These are phyloP conservation scores for Arthroderma uncinatum DNA, from an alignment of 2,329 filamentous ascomycete species.

Conservation along the genomic window DNA sequence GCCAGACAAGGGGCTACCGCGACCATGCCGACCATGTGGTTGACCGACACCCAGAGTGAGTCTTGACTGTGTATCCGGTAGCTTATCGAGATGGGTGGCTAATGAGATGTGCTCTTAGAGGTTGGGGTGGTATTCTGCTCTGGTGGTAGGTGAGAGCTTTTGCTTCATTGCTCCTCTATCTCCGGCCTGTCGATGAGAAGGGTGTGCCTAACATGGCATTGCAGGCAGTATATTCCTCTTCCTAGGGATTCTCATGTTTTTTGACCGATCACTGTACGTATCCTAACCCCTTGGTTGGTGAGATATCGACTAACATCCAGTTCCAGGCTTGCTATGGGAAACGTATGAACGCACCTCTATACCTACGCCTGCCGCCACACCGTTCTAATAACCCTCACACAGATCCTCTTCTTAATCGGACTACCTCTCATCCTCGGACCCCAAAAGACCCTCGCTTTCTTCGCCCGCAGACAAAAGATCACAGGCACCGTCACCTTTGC, in stretches of 20 bases:
- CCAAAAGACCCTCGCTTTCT: conserved; percentile 85
- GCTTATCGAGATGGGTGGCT: not conserved
- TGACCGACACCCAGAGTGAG: conserved; percentile 90
- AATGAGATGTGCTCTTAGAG: conserved; percentile 46
- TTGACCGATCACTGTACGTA: conserved; percentile 84
- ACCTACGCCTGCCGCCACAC: not conserved
- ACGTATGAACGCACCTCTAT: conserved; percentile 45
- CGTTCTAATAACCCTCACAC: conserved; percentile 11
- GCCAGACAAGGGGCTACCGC: not conserved
- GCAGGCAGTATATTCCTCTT: conserved; percentile 88
- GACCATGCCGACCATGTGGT: conserved; percentile 80
- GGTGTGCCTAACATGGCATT: conserved; percentile 1
- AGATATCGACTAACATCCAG: conserved; percentile 2
- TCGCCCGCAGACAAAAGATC: conserved; percentile 83
- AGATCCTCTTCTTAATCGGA: conserved; percentile 97
- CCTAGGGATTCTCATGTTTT: conserved; percentile 90
- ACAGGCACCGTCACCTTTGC: conserved; percentile 86
- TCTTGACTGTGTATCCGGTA: conserved; percentile 17
- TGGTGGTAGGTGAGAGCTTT: conserved; percentile 58
- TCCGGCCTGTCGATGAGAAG: not conserved
- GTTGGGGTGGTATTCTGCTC: conserved; percentile 97
- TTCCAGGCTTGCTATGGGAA: conserved; percentile 86
- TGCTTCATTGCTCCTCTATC: not conserved
- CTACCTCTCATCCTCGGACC: conserved; percentile 91
- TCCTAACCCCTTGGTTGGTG: conserved; percentile 2